Evolutionary conservation across 306 rosid genomes (phyloP).

Genomic region (Begonia masoniana): DNA sequence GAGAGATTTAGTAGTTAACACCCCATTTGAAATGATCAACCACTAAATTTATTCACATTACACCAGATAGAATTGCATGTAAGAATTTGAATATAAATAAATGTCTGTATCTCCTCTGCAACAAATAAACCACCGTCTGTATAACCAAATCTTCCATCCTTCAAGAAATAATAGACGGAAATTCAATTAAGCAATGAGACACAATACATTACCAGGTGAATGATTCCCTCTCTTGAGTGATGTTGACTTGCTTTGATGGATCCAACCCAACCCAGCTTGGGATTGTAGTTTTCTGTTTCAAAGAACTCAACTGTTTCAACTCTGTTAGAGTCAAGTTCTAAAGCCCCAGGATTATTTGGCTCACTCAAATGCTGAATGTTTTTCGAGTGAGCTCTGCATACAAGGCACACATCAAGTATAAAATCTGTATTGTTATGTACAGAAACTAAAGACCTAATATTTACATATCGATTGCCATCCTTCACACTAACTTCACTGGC

Average conservation of each 20-base stretch:
- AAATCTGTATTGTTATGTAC: constrained; percentile 63
- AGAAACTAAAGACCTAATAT: constrained; percentile 79
- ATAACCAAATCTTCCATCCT: too few species aligned
- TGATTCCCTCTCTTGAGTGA: constrained; percentile 32
- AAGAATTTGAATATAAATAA: too few species aligned
- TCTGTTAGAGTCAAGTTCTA: constrained; percentile 19
- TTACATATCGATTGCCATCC: constrained; percentile 82
- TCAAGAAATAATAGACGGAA: neutral
- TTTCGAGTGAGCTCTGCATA: constrained; percentile 25
- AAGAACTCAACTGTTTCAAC: constrained; percentile 46
- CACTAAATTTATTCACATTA: too few species aligned
- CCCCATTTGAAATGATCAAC: too few species aligned
- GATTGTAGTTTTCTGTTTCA: constrained; percentile 61
- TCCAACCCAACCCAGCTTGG: constrained; percentile 55
- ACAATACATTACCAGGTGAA: constrained; percentile 32
- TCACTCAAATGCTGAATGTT: constrained; percentile 15
- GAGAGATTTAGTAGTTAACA: too few species aligned
- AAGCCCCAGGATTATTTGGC: constrained; percentile 26
- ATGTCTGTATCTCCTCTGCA: too few species aligned
- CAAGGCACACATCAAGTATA: constrained; percentile 59
- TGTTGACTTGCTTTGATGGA: constrained; percentile 27
- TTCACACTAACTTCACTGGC: constrained; percentile 87
- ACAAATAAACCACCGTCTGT: too few species aligned
- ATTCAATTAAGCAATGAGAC: constrained; percentile 4
- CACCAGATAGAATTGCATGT: too few species aligned